These are phyloP conservation scores for Tolypocladium amazonense DNA, from an alignment of 2,329 filamentous ascomycete genomes.

Conservation along the genomic window DNA sequence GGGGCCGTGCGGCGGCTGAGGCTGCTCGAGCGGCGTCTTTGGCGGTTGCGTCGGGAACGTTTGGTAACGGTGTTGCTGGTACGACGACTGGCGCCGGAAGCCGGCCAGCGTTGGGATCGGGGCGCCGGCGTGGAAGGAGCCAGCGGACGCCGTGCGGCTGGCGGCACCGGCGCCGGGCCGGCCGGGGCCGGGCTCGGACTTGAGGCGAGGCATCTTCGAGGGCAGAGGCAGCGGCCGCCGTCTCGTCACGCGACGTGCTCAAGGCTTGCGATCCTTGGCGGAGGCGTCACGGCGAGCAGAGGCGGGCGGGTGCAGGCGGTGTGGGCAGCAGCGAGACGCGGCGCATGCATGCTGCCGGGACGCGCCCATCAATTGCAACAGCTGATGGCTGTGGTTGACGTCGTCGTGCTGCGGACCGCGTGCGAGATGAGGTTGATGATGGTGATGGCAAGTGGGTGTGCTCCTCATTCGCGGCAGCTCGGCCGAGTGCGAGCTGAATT, in stretches of 20 bases:
- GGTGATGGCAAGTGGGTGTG: neutral
- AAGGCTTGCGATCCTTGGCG: neutral
- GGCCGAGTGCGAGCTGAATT: neutral
- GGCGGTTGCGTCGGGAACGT: slow-evolving; percentile 72
- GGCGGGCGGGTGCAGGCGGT: neutral
- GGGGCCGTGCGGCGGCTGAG: slow-evolving; percentile 9
- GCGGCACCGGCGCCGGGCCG: slow-evolving; percentile 2
- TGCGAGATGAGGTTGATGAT: neutral
- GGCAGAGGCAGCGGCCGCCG: neutral
- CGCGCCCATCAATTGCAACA: neutral
- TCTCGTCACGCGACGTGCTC: neutral
- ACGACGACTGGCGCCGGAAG: slow-evolving; percentile 25
- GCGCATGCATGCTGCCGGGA: neutral
- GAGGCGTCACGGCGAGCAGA: neutral
- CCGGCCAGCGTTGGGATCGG: slow-evolving; percentile 29
- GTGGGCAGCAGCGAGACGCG: neutral
- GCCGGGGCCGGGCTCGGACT: slow-evolving; percentile 3
- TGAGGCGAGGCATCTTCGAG: slow-evolving; percentile 10
- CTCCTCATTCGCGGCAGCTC: neutral
- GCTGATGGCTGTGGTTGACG: neutral
- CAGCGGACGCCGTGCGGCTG: slow-evolving; percentile 22
- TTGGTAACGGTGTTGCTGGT: slow-evolving; percentile 52
- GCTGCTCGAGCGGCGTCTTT: slow-evolving; percentile 45
- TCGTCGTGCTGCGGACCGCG: neutral
- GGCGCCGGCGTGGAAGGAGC: slow-evolving; percentile 42